Conservation (phyloP, 176 grass and related monocot species). For the Dactylis glomerata region DNA sequence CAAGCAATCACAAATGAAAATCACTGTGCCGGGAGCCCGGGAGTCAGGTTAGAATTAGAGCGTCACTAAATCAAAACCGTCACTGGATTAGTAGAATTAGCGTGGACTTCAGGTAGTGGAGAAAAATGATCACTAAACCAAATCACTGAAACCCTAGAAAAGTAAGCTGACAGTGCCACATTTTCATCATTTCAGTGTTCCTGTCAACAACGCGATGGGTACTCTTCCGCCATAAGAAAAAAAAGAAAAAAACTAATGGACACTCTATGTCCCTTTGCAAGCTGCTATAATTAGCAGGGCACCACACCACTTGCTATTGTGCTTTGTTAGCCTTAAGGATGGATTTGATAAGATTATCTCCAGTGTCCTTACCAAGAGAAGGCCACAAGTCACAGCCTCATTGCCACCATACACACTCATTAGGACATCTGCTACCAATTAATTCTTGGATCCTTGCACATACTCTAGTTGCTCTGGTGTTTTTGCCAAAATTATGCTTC, state of each 20-base stretch:
- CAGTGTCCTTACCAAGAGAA: constrained; percentile 33
- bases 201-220: constrained; percentile 13
- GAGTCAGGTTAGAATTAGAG: background rate
- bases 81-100: background rate
- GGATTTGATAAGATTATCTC: constrained; percentile 35
- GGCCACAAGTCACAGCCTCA: constrained; percentile 29
- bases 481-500: too few species aligned
- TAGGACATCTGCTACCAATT: constrained; percentile 28
- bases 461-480: background rate
- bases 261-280: background rate
- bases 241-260: background rate
- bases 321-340: constrained; percentile 26
- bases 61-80: background rate
- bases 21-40: background rate
- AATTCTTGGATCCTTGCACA: constrained; percentile 17
- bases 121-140: background rate
- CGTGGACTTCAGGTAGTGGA: background rate
- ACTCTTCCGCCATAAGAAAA: background rate
- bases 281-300: constrained; percentile 17
- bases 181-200: background rate
- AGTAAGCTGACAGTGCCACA: background rate
- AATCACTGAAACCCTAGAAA: background rate
- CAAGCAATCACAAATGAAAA: background rate
- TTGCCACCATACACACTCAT: constrained; percentile 58
- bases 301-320: background rate